phyloP scores from a whole-genome alignment of 192 early-diverging fungal species.

The Gamsiella multidivaricata region DNA sequence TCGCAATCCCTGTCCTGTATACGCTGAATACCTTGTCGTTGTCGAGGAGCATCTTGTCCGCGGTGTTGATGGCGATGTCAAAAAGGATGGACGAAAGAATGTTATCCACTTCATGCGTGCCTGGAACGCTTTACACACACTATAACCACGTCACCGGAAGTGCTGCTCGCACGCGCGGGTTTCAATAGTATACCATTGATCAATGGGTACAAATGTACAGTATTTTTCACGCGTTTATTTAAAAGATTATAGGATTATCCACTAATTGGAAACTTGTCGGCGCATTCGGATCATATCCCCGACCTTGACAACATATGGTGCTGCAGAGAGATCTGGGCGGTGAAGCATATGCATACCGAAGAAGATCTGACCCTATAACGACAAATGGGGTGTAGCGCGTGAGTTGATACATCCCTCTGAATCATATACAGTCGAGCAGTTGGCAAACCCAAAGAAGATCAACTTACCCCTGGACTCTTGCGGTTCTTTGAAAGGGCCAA shows the following conservation, averaged over 20 bases:
- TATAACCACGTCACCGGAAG: too few species aligned
- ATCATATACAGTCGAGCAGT: neutral
- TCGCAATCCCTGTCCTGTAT: slow-evolving; percentile 1
- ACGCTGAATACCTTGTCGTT: slow-evolving; percentile 36
- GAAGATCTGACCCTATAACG: slow-evolving; percentile 55
- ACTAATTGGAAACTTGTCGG: neutral
- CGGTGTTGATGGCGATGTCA: neutral
- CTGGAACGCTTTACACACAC: too few species aligned
- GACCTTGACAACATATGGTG: slow-evolving; percentile 42
- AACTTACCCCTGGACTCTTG: slow-evolving; percentile 50
- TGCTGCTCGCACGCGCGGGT: too few species aligned
- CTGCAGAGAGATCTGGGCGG: slow-evolving; percentile 51
- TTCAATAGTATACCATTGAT: too few species aligned
- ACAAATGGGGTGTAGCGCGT: too few species aligned
- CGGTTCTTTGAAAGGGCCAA: slow-evolving; percentile 63
- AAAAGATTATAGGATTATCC: neutral
- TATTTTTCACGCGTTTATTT: too few species aligned
- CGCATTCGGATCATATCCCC: slow-evolving; percentile 39
- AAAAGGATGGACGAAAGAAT: neutral
- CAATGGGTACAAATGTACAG: too few species aligned
- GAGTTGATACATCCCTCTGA: neutral
- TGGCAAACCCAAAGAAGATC: neutral
- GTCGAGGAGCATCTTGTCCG: slow-evolving; percentile 34
- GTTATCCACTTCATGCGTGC: too few species aligned
- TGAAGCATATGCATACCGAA: slow-evolving; percentile 65